These are phyloP conservation scores for Mesembryanthemum crystallinum DNA, from an alignment of 148 eudicot genomes.

Conservation along the genomic window DNA sequence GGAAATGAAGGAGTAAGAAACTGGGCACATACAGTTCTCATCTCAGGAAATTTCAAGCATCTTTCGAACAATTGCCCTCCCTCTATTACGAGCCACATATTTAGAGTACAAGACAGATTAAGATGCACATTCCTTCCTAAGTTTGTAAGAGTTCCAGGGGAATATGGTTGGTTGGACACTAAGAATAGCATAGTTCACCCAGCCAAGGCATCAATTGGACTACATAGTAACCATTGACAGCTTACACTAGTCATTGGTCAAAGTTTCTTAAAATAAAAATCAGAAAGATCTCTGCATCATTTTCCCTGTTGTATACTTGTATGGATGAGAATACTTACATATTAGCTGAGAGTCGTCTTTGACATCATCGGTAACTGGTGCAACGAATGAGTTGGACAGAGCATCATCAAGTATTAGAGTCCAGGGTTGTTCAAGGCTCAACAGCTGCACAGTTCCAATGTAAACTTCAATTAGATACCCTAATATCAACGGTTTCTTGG, in stretches of 20 bases:
- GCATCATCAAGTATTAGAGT: constrained; percentile 83
- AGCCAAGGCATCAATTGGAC: no score
- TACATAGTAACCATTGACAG: not conserved
- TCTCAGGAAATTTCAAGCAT: no score
- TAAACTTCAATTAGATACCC: not conserved
- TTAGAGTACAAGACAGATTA: no score
- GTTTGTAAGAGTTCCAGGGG: no score
- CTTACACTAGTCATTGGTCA: not conserved
- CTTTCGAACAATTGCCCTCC: no score
- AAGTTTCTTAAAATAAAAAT: not conserved
- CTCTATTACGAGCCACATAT: no score
- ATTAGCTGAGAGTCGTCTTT: constrained; percentile 67
- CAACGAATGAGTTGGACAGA: constrained; percentile 84
- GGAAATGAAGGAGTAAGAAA: no score
- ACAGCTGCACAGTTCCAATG: constrained; percentile 46
- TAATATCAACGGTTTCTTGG: not conserved
- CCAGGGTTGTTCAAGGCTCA: constrained; percentile 80
- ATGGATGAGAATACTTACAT: constrained; percentile 47
- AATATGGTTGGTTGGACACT: no score
- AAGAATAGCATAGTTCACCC: no score
- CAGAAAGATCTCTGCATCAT: not conserved
- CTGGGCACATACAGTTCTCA: no score
- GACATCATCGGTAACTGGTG: constrained; percentile 80
- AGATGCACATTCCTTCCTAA: no score
- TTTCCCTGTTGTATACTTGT: not conserved